phyloP scores from a whole-genome alignment of 495 filamentous ascomycete species.

The Mycothermus thermophilus region DNA sequence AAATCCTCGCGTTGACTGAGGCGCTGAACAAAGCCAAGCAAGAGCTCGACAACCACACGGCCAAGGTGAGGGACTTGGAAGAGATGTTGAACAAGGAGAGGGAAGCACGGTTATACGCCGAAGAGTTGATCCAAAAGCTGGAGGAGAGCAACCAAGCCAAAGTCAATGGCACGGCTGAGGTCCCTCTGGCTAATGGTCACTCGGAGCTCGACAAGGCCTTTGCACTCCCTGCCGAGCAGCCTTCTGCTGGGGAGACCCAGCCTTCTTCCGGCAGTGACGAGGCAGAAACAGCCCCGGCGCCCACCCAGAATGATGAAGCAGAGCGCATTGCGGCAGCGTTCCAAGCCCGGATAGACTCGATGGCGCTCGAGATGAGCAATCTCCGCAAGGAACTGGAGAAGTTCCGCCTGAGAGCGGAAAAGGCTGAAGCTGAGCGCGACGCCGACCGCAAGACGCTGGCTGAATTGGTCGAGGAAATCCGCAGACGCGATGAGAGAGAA shows the following conservation, averaged over 20 bases:
- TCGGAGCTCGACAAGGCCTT: conserved; percentile 25
- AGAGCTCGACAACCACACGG: conserved; percentile 67
- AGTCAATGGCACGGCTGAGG: conserved; percentile 21
- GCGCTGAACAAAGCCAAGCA: conserved; percentile 64
- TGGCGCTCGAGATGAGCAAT: conserved; percentile 72
- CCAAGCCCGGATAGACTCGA: conserved; percentile 61
- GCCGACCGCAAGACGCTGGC: conserved; percentile 56
- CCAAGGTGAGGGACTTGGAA: conserved; percentile 70
- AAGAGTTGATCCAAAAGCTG: conserved; percentile 60
- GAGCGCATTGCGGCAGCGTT: conserved; percentile 36
- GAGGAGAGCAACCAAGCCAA: conserved; percentile 37
- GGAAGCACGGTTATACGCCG: conserved; percentile 65
- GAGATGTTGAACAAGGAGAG: conserved; percentile 63
- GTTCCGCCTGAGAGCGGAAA: conserved; percentile 64
- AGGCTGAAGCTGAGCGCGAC: conserved; percentile 59
- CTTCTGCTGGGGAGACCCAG: conserved; percentile 8
- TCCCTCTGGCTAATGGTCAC: conserved; percentile 18
- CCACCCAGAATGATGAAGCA: conserved; percentile 29
- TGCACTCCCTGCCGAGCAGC: conserved; percentile 25
- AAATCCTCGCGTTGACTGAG: conserved; percentile 69
- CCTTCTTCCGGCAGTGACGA: conserved; percentile 10
- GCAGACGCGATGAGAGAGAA: conserved; percentile 46
- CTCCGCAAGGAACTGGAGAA: conserved; percentile 66
- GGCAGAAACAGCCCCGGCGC: conserved; percentile 16
- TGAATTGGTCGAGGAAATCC: conserved; percentile 78